Percentiles rank a stretch among this genome's conserved stretches.
Conservation (phyloP, 2,329 filamentous ascomycete species). For the Trichothecium roseum region DNA sequence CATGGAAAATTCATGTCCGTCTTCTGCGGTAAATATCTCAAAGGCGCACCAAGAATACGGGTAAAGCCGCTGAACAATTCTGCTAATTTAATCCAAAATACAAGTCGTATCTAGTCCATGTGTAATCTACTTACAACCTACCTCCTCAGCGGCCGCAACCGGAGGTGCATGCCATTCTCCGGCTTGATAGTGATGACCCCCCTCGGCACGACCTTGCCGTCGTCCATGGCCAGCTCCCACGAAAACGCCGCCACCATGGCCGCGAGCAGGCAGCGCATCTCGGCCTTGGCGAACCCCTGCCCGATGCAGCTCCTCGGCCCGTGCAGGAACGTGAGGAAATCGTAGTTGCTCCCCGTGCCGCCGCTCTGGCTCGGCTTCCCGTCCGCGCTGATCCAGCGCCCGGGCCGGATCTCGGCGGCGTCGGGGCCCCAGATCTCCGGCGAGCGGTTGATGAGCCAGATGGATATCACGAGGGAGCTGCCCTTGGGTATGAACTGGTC, state of each 20-base stretch:
- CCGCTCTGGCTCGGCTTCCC: constrained; percentile 51
- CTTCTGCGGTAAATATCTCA: too few species aligned
- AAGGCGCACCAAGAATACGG: too few species aligned
- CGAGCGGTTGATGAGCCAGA: constrained; percentile 52
- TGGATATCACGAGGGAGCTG: constrained; percentile 49
- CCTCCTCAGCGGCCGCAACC: constrained; percentile 22
- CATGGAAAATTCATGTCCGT: too few species aligned
- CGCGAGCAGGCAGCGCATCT: constrained; percentile 65
- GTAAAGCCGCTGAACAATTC: too few species aligned
- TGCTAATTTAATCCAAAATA: too few species aligned
- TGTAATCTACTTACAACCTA: too few species aligned
- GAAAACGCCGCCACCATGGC: constrained; percentile 55
- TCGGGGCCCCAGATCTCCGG: constrained; percentile 57
- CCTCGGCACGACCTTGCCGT: constrained; percentile 47
- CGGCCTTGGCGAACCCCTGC: constrained; percentile 54
- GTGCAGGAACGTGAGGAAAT: constrained; percentile 70
- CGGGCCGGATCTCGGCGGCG: constrained; percentile 57
- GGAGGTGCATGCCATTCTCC: constrained; percentile 52
- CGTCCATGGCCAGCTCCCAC: constrained; percentile 44
- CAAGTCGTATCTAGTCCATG: too few species aligned
- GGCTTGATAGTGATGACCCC: constrained; percentile 58
- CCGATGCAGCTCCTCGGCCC: constrained; percentile 18
- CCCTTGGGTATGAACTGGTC: constrained; percentile 53
- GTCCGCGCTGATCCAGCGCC: constrained; percentile 48
- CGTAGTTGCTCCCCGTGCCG: constrained; percentile 58